Conservation (phyloP, 306 rosid genomes). For the Geum urbanum region DNA sequence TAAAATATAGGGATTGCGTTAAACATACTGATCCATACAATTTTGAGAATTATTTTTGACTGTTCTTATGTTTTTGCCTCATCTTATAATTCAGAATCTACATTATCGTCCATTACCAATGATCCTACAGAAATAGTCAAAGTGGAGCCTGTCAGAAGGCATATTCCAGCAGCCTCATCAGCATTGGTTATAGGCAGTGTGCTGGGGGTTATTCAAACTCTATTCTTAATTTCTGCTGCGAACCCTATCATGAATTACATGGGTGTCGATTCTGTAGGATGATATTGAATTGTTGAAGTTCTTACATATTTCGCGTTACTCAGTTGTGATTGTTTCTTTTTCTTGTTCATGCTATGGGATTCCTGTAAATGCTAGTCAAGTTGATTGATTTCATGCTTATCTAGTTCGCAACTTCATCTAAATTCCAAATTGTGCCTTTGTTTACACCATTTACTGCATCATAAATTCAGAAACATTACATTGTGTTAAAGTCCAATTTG, state of each 20-base stretch:
- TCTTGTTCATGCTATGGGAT: neutral
- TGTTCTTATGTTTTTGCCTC: neutral
- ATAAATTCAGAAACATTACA: neutral
- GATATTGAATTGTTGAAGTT: neutral
- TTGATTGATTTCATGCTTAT: neutral
- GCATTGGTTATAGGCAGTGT: constrained; percentile 55
- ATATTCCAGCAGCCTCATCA: constrained; percentile 72
- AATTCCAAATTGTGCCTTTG: neutral
- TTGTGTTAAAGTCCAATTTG: neutral
- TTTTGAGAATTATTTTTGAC: neutral
- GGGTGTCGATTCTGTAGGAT: constrained; percentile 66
- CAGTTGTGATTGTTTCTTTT: neutral
- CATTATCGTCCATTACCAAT: neutral
- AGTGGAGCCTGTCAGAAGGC: constrained; percentile 39
- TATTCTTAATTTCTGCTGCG: constrained; percentile 52
- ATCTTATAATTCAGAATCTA: constrained; percentile 8
- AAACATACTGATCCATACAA: too few relatives aligned
- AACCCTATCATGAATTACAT: constrained; percentile 63
- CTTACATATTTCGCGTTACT: neutral
- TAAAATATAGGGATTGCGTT: neutral
- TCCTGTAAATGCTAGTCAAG: neutral
- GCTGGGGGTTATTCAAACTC: constrained; percentile 61
- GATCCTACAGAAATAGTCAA: constrained; percentile 26
- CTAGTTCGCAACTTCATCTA: neutral
- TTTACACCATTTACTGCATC: constrained; percentile 2